These are phyloP conservation scores for Fusarium floridanum DNA, from an alignment of 2,329 filamentous ascomycete species.

Conservation along the genomic window DNA sequence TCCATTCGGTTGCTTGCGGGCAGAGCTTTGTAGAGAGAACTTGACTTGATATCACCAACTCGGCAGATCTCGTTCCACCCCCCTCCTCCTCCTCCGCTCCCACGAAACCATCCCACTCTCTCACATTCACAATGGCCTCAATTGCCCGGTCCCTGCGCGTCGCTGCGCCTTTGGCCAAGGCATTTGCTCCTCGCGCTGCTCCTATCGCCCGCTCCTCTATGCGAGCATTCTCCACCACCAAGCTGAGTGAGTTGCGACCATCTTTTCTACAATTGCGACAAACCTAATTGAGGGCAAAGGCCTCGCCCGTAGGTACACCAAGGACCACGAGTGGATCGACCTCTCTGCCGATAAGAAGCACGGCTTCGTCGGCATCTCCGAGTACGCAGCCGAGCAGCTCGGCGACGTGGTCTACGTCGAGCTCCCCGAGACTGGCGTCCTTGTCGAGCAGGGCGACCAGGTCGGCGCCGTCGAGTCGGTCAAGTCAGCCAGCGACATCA, in stretches of 20 bases:
- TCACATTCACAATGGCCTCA: conserved; percentile 71
- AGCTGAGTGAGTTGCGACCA: conserved; percentile 49
- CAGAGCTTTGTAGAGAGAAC: conserved; percentile 33
- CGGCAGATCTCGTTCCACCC: conserved; percentile 7
- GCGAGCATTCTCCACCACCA: conserved; percentile 56
- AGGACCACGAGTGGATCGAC: conserved; percentile 99
- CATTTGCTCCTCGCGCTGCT: conserved; percentile 54
- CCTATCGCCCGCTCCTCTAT: conserved; percentile 58
- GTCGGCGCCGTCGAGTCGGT: conserved; percentile 98
- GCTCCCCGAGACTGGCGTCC: conserved; percentile 78
- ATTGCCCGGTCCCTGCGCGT: conserved; percentile 68
- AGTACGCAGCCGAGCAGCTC: conserved; percentile 91
- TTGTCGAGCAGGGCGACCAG: conserved; percentile 81
- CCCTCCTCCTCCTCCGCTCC: neutral
- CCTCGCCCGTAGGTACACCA: conserved; percentile 86
- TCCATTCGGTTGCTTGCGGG: neutral
- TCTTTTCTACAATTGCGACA: neutral
- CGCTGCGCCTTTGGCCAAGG: conserved; percentile 61
- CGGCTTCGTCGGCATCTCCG: conserved; percentile 86
- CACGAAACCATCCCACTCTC: neutral
- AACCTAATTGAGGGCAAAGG: conserved; percentile 59
- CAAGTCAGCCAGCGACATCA: conserved; percentile 98
- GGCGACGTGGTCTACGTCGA: conserved; percentile 98
- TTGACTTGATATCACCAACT: conserved; percentile 36
- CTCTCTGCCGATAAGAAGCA: conserved; percentile 84